A percentile compares a stretch with the other conserved stretches of the same genome.
These are phyloP conservation scores for Fraxinus floribunda DNA, from an alignment of 305 asterid genomes.

Conservation along the genomic window DNA sequence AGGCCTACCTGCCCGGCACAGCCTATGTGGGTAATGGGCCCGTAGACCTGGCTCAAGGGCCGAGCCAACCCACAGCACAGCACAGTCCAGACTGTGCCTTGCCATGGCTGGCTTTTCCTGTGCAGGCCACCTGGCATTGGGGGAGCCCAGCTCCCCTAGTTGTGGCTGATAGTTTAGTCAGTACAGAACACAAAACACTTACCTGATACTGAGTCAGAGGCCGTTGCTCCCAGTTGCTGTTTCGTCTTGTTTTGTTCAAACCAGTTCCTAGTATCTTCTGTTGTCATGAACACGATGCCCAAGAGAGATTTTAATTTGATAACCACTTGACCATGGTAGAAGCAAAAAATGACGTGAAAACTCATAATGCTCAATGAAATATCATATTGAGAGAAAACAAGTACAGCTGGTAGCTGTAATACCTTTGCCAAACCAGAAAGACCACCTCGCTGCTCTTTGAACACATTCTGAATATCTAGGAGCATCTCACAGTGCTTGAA, in stretches of 20 bases:
- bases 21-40: neutral
- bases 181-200: slow-evolving; percentile 19
- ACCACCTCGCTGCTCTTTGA: slow-evolving; percentile 84
- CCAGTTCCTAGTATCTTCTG: slow-evolving; percentile 86
- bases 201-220: slow-evolving; percentile 84
- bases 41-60: neutral
- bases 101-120: neutral
- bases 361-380: neutral
- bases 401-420: slow-evolving; percentile 2
- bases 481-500: slow-evolving; percentile 85
- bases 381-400: neutral
- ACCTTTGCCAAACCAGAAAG: slow-evolving; percentile 94
- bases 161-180: neutral
- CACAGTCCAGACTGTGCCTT: neutral
- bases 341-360: neutral
- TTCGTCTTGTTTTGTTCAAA: slow-evolving; percentile 87
- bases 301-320: slow-evolving; percentile 4
- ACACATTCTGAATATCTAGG: slow-evolving; percentile 88
- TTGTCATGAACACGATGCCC: slow-evolving; percentile 28
- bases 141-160: neutral
- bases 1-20: neutral
- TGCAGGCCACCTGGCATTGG: neutral
- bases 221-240: slow-evolving; percentile 96
- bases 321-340: slow-evolving; percentile 7
- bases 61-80: neutral